phyloP scores from a whole-genome alignment of 129 eudicot species.

The Logfia minima region DNA sequence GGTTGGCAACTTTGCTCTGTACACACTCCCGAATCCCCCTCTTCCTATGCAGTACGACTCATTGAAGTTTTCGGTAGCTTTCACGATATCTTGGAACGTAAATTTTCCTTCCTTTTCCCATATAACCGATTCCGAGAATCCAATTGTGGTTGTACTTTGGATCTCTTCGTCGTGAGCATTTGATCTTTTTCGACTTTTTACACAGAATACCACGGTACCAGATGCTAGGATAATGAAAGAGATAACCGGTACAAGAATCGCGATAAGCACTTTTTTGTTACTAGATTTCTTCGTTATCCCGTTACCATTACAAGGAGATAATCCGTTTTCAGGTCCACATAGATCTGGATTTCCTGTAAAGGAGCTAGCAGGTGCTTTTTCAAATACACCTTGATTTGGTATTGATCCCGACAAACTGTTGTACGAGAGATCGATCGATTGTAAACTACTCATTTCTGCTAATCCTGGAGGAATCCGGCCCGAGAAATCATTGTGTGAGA shows the following conservation, averaged over 20 bases:
- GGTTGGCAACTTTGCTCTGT: conserved; percentile 54
- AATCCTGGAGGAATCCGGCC: conserved; percentile 59
- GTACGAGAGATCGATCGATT: conserved; percentile 58
- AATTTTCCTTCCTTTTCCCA: conserved; percentile 65
- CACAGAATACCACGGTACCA: conserved; percentile 23
- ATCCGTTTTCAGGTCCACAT: conserved; percentile 65
- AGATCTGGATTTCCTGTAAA: conserved; percentile 58
- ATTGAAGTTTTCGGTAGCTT: conserved; percentile 76
- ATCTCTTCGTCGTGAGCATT: conserved; percentile 35
- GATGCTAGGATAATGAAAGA: conserved; percentile 41
- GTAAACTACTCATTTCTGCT: conserved; percentile 63
- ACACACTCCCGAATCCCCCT: conserved; percentile 89
- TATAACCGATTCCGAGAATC: conserved; percentile 42
- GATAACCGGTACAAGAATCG: conserved; percentile 44
- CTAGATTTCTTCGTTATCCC: conserved; percentile 18
- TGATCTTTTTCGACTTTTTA: conserved; percentile 22
- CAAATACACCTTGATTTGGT: conserved; percentile 47
- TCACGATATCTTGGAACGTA: conserved; percentile 64
- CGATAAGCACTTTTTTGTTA: conserved; percentile 39
- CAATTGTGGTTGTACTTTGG: conserved; percentile 5
- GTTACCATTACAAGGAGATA: conserved; percentile 45
- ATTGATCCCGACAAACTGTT: conserved; percentile 67
- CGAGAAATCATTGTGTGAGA: conserved; percentile 73
- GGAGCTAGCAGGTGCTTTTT: conserved; percentile 41
- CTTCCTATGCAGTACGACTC: conserved; percentile 70